Evolutionary conservation across 2,329 filamentous ascomycete species (phyloP).

Genomic region (Stagonosporopsis rhizophila): DNA sequence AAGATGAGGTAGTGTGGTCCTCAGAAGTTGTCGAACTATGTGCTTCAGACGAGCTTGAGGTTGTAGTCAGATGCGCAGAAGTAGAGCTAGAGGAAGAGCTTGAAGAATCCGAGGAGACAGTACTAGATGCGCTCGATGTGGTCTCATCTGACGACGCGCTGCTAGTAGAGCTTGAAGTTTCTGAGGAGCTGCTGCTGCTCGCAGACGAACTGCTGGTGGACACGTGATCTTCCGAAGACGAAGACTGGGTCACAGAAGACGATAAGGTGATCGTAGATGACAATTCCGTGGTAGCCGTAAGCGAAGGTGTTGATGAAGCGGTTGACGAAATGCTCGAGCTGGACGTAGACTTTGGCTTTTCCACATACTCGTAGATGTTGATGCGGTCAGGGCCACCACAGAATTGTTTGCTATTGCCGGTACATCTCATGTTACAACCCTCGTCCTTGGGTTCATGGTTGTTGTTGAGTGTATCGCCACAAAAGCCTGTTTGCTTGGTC

Average conservation of each 20-base stretch:
- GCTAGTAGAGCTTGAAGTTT: background rate
- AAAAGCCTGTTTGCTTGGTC: conserved; percentile 5
- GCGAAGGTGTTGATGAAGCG: background rate
- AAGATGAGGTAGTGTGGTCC: background rate
- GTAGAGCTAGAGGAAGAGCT: background rate
- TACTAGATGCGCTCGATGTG: background rate
- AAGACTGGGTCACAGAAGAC: background rate
- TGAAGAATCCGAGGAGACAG: background rate
- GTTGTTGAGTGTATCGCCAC: conserved; percentile 22
- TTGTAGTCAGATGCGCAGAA: background rate
- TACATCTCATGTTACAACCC: conserved; percentile 27
- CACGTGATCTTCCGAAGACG: background rate
- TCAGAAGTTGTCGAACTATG: background rate
- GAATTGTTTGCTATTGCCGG: conserved; percentile 19
- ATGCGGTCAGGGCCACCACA: conserved; percentile 28
- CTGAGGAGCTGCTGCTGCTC: conserved; percentile 1
- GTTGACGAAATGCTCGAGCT: background rate
- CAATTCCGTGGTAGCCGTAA: background rate
- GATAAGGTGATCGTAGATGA: background rate
- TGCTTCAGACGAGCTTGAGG: too few relatives aligned
- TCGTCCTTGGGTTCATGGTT: conserved; percentile 20
- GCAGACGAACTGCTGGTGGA: background rate
- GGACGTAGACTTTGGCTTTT: background rate
- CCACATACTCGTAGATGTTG: conserved; percentile 32
- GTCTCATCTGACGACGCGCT: background rate